Evolutionary conservation across 495 filamentous ascomycete species (phyloP), one percentile per base, ranked within the genome.

Genomic region (Penicillium mononematosum): DNA sequence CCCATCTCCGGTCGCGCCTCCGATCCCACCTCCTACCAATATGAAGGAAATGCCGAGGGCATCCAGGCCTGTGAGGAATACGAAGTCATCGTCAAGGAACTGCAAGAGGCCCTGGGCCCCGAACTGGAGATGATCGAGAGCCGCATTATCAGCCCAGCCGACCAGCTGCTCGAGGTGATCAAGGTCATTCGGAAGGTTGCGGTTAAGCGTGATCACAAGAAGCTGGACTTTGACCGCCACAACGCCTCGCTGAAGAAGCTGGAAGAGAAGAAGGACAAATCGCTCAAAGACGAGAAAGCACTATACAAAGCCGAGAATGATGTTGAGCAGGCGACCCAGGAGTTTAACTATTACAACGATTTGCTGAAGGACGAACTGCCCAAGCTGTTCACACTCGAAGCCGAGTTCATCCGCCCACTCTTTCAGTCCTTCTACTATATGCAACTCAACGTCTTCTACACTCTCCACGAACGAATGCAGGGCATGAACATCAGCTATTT

Each of bases 391-490:
- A 64, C 71, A 19, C 84, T 98, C n/a, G 95, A 98, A 71, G 82
- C 90, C 55, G 90, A 99, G 69, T 98, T 99, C 75, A 99, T 99
- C 72, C 87, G 88, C 55, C 94, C 94, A 14, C 81, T 99, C 8
- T 99, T 99, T 81, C 95, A 97, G 65, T 96, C 91, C 32, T 99
- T 98, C 78, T 99, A 99, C 75, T 99, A 99, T 79, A 98, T 99
- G 95, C 94, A 99, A 71, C 83, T 99, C 53, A 99, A 99, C 71
- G 92, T 99, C 58, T 99, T 98, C 75, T 99, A 99, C 73, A 98
- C 95, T 1, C 79, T 99, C 34, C 94, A 99, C 72, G 94, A 99
- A 73, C 88, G 84, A 72, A 98, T 98, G 95, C 94, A 97, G 72
- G 85, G 80, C 54, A 90, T 95, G 66, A 90, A 97, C 69, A 98